Conservation (phyloP, 805 yeast species). For the Schizosaccharomyces lindneri region DNA sequence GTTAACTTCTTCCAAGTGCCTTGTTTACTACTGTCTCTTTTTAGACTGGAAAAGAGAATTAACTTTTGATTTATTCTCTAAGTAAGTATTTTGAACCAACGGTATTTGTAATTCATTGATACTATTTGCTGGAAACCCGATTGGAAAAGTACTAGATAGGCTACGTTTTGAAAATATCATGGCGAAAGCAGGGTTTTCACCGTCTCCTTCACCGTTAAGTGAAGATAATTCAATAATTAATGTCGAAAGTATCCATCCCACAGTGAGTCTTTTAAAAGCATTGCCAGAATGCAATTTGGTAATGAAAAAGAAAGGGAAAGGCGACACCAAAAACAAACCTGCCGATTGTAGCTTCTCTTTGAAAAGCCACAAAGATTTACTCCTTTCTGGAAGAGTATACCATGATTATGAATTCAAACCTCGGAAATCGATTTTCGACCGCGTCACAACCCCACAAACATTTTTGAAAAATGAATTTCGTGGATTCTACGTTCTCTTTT, state of each 20-base stretch:
- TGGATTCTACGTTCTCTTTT: constrained; percentile 60
- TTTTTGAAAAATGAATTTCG: constrained; percentile 20
- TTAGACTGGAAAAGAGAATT: too few relatives aligned
- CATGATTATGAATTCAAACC: not conserved
- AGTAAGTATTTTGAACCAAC: too few relatives aligned
- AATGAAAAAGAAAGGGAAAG: not conserved
- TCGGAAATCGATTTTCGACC: not conserved
- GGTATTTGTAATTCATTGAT: too few relatives aligned
- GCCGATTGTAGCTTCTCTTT: not conserved
- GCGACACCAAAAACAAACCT: not conserved
- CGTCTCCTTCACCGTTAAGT: not conserved
- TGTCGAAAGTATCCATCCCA: not conserved
- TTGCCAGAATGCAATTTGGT: not conserved
- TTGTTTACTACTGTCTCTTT: too few relatives aligned
- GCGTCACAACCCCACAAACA: not conserved
- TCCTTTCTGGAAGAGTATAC: not conserved
- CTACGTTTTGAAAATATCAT: too few relatives aligned
- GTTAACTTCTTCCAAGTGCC: too few relatives aligned
- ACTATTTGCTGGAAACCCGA: too few relatives aligned
- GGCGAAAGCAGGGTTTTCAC: too few relatives aligned
- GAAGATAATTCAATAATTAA: not conserved
- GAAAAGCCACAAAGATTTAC: not conserved
- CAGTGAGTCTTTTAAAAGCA: not conserved
- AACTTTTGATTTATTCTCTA: too few relatives aligned
- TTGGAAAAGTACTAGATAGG: too few relatives aligned